These are phyloP conservation scores for Mucor velutinosus DNA, from an alignment of 371 early-diverging fungal species.

Conservation along the genomic window DNA sequence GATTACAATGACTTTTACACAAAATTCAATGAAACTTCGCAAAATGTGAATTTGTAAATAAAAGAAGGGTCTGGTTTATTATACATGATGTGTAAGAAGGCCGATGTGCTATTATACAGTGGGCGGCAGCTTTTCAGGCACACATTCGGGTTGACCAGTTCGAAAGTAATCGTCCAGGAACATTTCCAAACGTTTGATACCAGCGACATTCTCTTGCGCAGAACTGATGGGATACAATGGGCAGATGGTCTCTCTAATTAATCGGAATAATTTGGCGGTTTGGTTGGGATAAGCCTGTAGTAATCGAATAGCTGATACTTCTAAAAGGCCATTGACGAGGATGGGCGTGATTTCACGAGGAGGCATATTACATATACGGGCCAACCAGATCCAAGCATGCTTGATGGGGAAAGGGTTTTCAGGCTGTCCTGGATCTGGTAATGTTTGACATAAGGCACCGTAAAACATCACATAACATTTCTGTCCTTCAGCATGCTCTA, in stretches of 20 bases:
- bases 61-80: not conserved
- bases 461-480: slow-evolving; percentile 74
- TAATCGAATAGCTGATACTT: slow-evolving; percentile 48
- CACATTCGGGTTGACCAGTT: slow-evolving; percentile 10
- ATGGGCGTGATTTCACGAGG: slow-evolving; percentile 73
- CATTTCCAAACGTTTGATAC: slow-evolving; percentile 14
- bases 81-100: not conserved
- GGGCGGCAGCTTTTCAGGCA: slow-evolving; percentile 1
- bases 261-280: slow-evolving; percentile 32
- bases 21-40: not conserved
- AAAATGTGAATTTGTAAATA: not conserved
- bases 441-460: slow-evolving; percentile 76
- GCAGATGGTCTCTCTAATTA: slow-evolving; percentile 23
- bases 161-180: slow-evolving; percentile 15
- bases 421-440: slow-evolving; percentile 43
- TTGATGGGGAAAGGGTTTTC: slow-evolving; percentile 61
- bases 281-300: slow-evolving; percentile 39
- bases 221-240: not conserved
- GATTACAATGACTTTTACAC: slow-evolving; percentile 82
- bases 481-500: slow-evolving; percentile 72
- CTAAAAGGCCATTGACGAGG: slow-evolving; percentile 63
- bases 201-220: slow-evolving; percentile 6
- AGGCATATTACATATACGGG: slow-evolving; percentile 75
- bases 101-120: not conserved
- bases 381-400: slow-evolving; percentile 81